Evolutionary conservation across 371 early-diverging fungal species (phyloP).

Genomic region (Smittium culicis): DNA sequence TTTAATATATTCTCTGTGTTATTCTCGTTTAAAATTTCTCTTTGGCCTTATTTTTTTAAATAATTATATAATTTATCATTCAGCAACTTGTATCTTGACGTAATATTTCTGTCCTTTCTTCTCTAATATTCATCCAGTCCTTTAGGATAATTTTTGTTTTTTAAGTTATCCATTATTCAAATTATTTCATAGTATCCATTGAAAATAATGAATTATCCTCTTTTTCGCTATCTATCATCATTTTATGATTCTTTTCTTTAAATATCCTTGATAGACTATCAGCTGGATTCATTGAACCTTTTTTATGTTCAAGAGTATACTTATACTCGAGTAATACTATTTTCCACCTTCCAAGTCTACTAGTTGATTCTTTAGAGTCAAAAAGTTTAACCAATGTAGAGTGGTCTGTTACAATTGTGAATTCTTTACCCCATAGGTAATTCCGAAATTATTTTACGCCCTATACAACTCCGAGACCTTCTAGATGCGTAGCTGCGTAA

Average conservation of each 20-base stretch:
- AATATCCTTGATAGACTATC: not conserved
- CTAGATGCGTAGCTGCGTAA: constrained; percentile 32
- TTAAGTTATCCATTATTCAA: constrained; percentile 1
- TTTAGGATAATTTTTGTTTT: not conserved
- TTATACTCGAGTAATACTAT: constrained; percentile 7
- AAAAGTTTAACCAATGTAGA: constrained; percentile 1
- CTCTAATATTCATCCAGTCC: not conserved
- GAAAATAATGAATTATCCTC: not conserved
- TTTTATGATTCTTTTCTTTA: not conserved
- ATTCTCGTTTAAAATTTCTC: constrained; percentile 1
- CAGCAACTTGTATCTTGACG: not conserved
- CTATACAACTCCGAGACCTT: constrained; percentile 26
- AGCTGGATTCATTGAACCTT: constrained; percentile 4
- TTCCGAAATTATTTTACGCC: constrained; percentile 21
- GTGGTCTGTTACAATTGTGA: constrained; percentile 13
- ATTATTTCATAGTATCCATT: not conserved
- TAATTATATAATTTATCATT: constrained; percentile 3
- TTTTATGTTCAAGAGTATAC: constrained; percentile 1
- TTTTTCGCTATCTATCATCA: not conserved
- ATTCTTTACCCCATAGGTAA: constrained; percentile 22
- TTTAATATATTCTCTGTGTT: not conserved
- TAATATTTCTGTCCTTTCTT: not conserved
- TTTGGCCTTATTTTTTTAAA: not conserved
- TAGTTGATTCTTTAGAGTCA: not conserved
- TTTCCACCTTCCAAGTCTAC: constrained; percentile 8